Conservation (phyloP, 164 flowering plant genomes). For the Chimonanthus salicifolius region DNA sequence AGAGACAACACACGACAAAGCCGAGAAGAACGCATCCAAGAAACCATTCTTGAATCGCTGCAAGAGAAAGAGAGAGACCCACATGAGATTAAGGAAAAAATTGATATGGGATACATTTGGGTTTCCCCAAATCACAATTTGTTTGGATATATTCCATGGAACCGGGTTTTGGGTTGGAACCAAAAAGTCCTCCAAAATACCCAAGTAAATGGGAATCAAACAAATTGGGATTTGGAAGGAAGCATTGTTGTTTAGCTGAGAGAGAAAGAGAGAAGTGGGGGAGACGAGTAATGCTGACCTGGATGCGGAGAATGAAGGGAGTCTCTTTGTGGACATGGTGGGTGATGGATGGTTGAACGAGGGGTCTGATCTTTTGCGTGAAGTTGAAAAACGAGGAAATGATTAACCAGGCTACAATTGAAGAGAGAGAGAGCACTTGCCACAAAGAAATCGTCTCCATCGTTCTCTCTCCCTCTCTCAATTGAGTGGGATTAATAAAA, state of each 20-base stretch:
- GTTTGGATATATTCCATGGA: no score
- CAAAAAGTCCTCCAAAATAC: neutral
- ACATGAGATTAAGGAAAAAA: neutral
- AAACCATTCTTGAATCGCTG: slow-evolving; percentile 66
- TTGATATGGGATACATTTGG: no score
- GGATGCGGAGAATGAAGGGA: slow-evolving; percentile 62
- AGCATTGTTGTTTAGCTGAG: neutral
- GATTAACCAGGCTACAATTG: slow-evolving; percentile 52
- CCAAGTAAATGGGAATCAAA: neutral
- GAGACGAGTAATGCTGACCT: slow-evolving; percentile 40
- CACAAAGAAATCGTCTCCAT: slow-evolving; percentile 62
- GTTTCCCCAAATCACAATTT: no score
- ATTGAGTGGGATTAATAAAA: no score
- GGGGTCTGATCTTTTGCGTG: slow-evolving; percentile 69
- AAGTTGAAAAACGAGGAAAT: slow-evolving; percentile 53
- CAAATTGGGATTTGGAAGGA: neutral
- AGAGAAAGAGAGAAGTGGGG: slow-evolving; percentile 4
- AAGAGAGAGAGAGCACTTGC: slow-evolving; percentile 51
- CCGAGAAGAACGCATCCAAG: slow-evolving; percentile 76
- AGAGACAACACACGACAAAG: slow-evolving; percentile 85
- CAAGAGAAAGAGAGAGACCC: slow-evolving; percentile 20
- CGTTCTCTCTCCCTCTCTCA: neutral
- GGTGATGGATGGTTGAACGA: slow-evolving; percentile 66
- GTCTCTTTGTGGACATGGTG: slow-evolving; percentile 46
- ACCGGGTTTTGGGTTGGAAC: neutral